Evolutionary conservation across 495 filamentous ascomycete genomes (phyloP), one percentile per base, ranked within the genome.

Genomic region (Neurospora sp.): DNA sequence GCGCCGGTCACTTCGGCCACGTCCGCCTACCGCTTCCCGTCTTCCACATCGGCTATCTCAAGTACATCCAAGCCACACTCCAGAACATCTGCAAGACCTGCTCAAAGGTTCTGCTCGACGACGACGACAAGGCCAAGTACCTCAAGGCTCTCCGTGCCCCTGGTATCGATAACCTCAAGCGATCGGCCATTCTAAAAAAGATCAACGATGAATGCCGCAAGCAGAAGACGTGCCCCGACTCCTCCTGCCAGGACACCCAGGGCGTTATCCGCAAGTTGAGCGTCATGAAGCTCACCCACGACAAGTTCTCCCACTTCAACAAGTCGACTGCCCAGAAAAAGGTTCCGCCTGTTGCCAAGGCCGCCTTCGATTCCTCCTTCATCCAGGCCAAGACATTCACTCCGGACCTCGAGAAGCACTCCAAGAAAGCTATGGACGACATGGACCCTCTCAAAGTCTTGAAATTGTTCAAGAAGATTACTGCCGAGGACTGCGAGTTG

Each of bases 31-130:
- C 94, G 9, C 86, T 99, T 12, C 96, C 96, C 6, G 91, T 91
- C 38, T 97, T 98, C 76, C 96, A 98, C 78, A 92, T 98, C 74
- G 96, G 96, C 71, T 99, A 97, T 77, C 90, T 98, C 77, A 94
- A 92, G 77, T 91, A 94, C 74, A 93, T 95, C 53, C 93, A 96
- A 72, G 88, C 89, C 20, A 94, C 97, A 61, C 85, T 98, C 41
- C 93, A 97, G 78, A 91, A 93, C 74, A 94, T 99, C 75, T 99
- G 96, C 89, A 99, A 99, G 82, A 86, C 89, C 70, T 95, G 92
- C 79, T 85, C 92, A 3, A 88, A 86, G 69, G 89, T 97, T 39
- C 84, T 99, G 27, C 85, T 99, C 35, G 87, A 89, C 11, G 82
- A 85, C 6, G 91, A 96, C 65, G 86, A 91, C 35, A 89, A 93